A percentile compares a stretch with the other conserved stretches of the same genome.
Conservation (phyloP, 257 asterid genomes). For the Gynochthodes officinalis region DNA sequence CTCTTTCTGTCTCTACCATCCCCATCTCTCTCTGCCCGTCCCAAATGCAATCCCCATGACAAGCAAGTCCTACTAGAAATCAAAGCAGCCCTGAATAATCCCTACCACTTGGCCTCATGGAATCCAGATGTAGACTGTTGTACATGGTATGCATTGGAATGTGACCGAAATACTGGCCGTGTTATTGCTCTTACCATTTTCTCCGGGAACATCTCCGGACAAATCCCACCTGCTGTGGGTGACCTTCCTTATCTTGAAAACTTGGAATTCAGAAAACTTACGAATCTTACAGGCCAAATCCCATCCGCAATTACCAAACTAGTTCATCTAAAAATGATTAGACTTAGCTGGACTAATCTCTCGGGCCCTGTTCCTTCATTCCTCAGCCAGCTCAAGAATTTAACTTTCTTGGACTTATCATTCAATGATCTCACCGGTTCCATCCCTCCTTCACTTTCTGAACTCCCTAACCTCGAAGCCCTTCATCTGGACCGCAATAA, state of each 20-base stretch:
- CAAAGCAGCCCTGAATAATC: constrained; percentile 5
- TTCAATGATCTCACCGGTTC: constrained; percentile 19
- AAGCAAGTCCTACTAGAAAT: background rate
- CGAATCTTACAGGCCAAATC: constrained; percentile 33
- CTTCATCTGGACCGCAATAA: constrained; percentile 45
- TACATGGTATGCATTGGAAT: no score
- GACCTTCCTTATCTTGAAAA: constrained; percentile 30
- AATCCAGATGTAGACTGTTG: no score
- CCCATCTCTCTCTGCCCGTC: background rate
- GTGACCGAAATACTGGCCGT: background rate
- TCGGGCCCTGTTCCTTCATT: constrained; percentile 39
- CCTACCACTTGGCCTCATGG: no score
- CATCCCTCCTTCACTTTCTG: constrained; percentile 39
- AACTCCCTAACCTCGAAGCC: constrained; percentile 21
- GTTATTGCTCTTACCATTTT: background rate
- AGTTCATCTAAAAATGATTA: constrained; percentile 20
- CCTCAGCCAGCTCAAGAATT: constrained; percentile 31
- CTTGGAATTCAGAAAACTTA: constrained; percentile 13
- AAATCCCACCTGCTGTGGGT: background rate
- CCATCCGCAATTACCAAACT: constrained; percentile 32
- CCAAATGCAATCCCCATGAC: constrained; percentile 4
- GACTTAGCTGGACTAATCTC: constrained; percentile 23
- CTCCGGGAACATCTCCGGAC: background rate
- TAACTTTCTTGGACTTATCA: constrained; percentile 10
- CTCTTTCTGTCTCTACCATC: background rate